Evolutionary conservation across 2,329 filamentous ascomycete species (phyloP).

Genomic region (Chaetomium olivaceum): DNA sequence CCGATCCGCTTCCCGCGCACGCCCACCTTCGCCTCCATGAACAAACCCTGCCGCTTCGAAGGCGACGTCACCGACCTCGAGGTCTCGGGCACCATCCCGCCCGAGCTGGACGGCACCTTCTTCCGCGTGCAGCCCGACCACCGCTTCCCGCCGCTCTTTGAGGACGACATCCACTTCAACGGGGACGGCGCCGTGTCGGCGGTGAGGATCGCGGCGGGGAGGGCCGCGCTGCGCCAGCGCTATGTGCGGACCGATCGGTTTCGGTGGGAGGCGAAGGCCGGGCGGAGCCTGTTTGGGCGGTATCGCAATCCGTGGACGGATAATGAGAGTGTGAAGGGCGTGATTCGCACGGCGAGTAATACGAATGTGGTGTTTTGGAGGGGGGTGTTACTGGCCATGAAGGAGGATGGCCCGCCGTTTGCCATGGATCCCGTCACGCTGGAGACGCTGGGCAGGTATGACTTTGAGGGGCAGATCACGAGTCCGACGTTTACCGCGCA

Average conservation of each 20-base stretch:
- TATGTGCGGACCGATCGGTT: constrained; percentile 46
- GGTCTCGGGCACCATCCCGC: constrained; percentile 45
- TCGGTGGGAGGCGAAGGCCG: constrained; percentile 35
- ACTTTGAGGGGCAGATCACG: constrained; percentile 53
- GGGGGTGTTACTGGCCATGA: constrained; percentile 55
- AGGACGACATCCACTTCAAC: constrained; percentile 49
- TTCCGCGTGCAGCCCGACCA: constrained; percentile 55
- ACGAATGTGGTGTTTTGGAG: constrained; percentile 62
- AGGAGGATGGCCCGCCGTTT: constrained; percentile 56
- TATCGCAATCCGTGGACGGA: constrained; percentile 61
- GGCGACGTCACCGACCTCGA: constrained; percentile 42
- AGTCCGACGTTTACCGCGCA: constrained; percentile 53
- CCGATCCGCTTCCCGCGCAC: constrained; percentile 40
- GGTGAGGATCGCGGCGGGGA: constrained; percentile 43
- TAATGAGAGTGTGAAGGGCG: constrained; percentile 54
- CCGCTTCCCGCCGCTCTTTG: constrained; percentile 55
- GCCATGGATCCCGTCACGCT: constrained; percentile 52
- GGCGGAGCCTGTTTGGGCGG: constrained; percentile 50
- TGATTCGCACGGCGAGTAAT: constrained; percentile 58
- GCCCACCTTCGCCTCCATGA: constrained; percentile 40
- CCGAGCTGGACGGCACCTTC: constrained; percentile 49
- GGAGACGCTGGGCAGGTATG: constrained; percentile 52
- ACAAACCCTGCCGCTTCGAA: constrained; percentile 42
- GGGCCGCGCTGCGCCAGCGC: constrained; percentile 46
- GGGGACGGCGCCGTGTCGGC: constrained; percentile 44